These are phyloP conservation scores for Globisporangium sylvaticum DNA, from an alignment of 352 stramenopile genomes.

Conservation along the genomic window DNA sequence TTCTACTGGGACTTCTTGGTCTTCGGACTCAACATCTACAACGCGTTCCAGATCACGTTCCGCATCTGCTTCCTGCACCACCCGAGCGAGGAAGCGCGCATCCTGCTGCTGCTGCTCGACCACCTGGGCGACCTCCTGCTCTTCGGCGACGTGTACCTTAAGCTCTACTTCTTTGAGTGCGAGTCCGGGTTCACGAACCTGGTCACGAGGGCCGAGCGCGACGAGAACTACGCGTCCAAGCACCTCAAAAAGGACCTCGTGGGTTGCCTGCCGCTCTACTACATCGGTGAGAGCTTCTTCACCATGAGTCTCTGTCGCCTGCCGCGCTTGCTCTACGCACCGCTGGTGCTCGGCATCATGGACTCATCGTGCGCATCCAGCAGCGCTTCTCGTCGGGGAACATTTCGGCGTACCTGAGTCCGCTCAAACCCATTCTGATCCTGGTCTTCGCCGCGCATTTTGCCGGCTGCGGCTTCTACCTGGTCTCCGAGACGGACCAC, in stretches of 20 bases:
- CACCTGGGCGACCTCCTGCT: slow-evolving; percentile 40
- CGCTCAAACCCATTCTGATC: slow-evolving; percentile 59
- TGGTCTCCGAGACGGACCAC: slow-evolving; percentile 59
- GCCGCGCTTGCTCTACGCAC: slow-evolving; percentile 44
- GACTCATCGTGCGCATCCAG: slow-evolving; percentile 69
- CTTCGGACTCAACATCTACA: slow-evolving; percentile 53
- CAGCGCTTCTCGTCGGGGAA: slow-evolving; percentile 58
- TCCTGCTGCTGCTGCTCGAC: slow-evolving; percentile 35
- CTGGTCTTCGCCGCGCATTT: slow-evolving; percentile 64
- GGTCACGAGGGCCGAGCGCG: slow-evolving; percentile 38
- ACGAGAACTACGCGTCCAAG: slow-evolving; percentile 35
- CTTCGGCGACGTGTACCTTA: slow-evolving; percentile 53
- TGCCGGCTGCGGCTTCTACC: slow-evolving; percentile 62
- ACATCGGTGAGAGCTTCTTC: slow-evolving; percentile 51
- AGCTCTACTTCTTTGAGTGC: slow-evolving; percentile 78
- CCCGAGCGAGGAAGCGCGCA: slow-evolving; percentile 14
- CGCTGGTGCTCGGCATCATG: slow-evolving; percentile 34
- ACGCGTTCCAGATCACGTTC: slow-evolving; percentile 67
- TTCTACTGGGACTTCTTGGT: slow-evolving; percentile 66
- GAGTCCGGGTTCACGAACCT: slow-evolving; percentile 49
- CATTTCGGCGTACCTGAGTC: slow-evolving; percentile 59
- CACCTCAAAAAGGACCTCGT: slow-evolving; percentile 40
- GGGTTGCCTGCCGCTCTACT: slow-evolving; percentile 60
- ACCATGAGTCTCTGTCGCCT: slow-evolving; percentile 54
- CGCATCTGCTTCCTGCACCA: slow-evolving; percentile 59